Evolutionary conservation across 1,284 basidiomycete species (phyloP).

Genomic region (Marasmius fiardii): DNA sequence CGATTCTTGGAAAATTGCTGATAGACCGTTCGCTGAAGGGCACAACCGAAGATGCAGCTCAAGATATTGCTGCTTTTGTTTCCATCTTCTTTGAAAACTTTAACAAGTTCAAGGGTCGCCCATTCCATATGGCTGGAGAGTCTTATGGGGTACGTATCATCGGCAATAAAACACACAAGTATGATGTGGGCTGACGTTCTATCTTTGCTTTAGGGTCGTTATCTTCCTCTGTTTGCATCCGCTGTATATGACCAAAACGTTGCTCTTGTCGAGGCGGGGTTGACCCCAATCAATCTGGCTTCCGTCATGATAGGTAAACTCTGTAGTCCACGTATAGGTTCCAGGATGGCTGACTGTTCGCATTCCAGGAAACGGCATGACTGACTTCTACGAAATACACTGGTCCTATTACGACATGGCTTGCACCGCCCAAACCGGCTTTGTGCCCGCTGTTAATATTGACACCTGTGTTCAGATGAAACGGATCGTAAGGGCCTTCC

Average conservation of each 20-base stretch:
- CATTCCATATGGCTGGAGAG: slow-evolving; percentile 73
- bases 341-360: background rate
- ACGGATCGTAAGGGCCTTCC: slow-evolving; percentile 31
- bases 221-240: slow-evolving; percentile 64
- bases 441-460: slow-evolving; percentile 9
- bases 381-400: slow-evolving; percentile 38
- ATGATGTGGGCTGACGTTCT: background rate
- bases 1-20: background rate
- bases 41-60: slow-evolving; percentile 49
- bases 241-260: slow-evolving; percentile 61
- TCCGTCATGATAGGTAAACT: slow-evolving; percentile 57
- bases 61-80: slow-evolving; percentile 53
- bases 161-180: background rate
- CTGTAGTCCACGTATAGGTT: background rate
- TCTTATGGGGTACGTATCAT: slow-evolving; percentile 54
- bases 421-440: slow-evolving; percentile 35
- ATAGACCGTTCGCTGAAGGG: slow-evolving; percentile 17
- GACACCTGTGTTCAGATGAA: slow-evolving; percentile 49
- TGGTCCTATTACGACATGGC: slow-evolving; percentile 44
- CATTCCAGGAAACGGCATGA: slow-evolving; percentile 50
- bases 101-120: slow-evolving; percentile 44
- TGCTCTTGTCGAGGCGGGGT: slow-evolving; percentile 38
- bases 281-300: slow-evolving; percentile 58
- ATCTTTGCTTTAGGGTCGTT: slow-evolving; percentile 60
- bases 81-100: slow-evolving; percentile 60